A percentile compares a stretch with the other conserved stretches of the same genome.
phyloP scores from a whole-genome alignment of 1,284 basidiomycete genomes.

The Tilletia setariae region DNA sequence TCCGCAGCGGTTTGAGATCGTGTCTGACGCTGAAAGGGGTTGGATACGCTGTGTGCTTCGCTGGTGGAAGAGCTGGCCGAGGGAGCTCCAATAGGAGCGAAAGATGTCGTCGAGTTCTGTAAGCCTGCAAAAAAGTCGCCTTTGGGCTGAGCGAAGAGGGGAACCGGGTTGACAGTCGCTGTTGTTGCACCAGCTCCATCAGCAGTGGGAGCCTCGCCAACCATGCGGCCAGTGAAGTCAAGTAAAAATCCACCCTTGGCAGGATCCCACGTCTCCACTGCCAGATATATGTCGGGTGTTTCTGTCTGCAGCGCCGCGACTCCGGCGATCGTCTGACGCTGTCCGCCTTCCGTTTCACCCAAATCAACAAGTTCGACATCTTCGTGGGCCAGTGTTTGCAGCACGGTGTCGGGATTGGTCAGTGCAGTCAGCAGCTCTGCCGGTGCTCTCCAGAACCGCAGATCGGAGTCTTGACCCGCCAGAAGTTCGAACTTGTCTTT shows the following conservation, averaged over 20 bases:
- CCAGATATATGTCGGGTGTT: constrained; percentile 46
- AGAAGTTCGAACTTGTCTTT: constrained; percentile 31
- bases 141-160: constrained; percentile 32
- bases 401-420: constrained; percentile 20
- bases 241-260: constrained; percentile 40
- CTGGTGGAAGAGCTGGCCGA: constrained; percentile 7
- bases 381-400: constrained; percentile 16
- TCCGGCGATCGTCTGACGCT: constrained; percentile 30
- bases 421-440: constrained; percentile 24
- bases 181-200: background rate
- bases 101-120: constrained; percentile 19
- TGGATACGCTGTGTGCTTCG: constrained; percentile 7
- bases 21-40: constrained; percentile 34
- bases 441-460: constrained; percentile 35
- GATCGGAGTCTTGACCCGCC: constrained; percentile 26
- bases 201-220: background rate
- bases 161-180: constrained; percentile 9
- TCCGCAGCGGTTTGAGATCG: constrained; percentile 34
- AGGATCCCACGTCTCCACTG: constrained; percentile 44
- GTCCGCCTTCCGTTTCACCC: constrained; percentile 33
- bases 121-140: constrained; percentile 38
- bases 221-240: constrained; percentile 26
- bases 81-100: constrained; percentile 1
- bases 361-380: constrained; percentile 42
- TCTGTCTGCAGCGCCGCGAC: constrained; percentile 38